Evolutionary conservation across 2,329 filamentous ascomycete genomes (phyloP), one percentile per base, ranked within the genome.

Genomic region (Scorias spongiosa): DNA sequence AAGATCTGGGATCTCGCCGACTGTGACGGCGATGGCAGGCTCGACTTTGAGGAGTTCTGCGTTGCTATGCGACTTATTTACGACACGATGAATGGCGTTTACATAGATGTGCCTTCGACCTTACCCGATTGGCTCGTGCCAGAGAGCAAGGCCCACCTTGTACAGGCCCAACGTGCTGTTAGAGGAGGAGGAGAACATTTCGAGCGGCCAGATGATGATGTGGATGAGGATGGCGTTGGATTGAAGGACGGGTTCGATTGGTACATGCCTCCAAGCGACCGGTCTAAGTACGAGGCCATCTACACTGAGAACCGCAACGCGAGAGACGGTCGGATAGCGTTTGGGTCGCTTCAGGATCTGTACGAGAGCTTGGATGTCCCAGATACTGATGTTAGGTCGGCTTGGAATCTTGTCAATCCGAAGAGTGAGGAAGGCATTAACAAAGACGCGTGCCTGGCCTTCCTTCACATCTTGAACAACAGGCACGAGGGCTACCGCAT

Each of bases 11-110:
- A 98, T 59, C 74, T 98, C 49, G 86, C 91, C 46, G 91, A 98
- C 62, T 86, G 98, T 48, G 91, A 98, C 66, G 88, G 88, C 55
- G 91, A 98, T 68, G 91, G 91, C 50, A 93, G 93, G 65, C 72
- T 98, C 44, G 91, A 98, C 66, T 98, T 98, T 69, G 91, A 98
- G 68, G 91, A 98, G 71, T 98, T 98, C 64, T 98, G 91, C 64
- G 91, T 98, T 46, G 91, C 88, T 34, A 98, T 98, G 91, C 78
- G 91, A 58, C 70, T 98, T 58, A 95, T 96, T 57, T 98, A 96
- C 64, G 91, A 98, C 63, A 70, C 96, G 52, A 80, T 98, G 55
- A 98, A 98, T 59, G 91, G 91, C 56, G 88, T 95, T 72, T 88
- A 88, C 60, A 69, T 75, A 58, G 86, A 94, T 53, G 88, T 98